Conservation (phyloP, 306 rosid species). For the Aeschynomene evenia region DNA sequence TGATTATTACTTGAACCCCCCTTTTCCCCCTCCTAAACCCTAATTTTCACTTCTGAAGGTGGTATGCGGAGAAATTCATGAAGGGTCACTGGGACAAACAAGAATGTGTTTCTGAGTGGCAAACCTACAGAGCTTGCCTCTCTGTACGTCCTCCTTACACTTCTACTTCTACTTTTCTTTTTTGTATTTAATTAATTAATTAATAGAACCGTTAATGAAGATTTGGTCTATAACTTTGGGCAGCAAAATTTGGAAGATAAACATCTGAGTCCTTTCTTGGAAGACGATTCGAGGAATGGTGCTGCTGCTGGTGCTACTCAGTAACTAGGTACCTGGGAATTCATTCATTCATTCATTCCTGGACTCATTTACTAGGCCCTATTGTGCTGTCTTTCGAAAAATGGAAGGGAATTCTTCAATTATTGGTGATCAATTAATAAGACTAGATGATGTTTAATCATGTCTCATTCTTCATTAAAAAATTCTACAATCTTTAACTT, state of each 20-base stretch:
- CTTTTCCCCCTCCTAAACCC: slow-evolving; percentile 35
- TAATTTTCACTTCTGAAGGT: slow-evolving; percentile 39
- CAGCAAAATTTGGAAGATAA: slow-evolving; percentile 78
- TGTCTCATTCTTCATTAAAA: background rate
- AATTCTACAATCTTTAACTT: background rate
- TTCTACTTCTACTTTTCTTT: background rate
- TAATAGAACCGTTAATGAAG: background rate
- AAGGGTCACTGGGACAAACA: slow-evolving; percentile 73
- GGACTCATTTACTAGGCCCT: background rate
- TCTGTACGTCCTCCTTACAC: slow-evolving; percentile 41
- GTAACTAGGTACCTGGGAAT: slow-evolving; percentile 20
- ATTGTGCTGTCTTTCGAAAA: background rate
- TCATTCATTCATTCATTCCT: too few species aligned
- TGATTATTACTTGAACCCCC: background rate
- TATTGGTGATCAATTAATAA: background rate
- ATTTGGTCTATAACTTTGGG: background rate
- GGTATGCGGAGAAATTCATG: slow-evolving; percentile 77
- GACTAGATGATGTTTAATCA: too few species aligned
- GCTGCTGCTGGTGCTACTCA: slow-evolving; percentile 31
- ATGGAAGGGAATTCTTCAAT: background rate
- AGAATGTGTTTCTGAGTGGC: slow-evolving; percentile 78
- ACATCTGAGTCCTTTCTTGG: slow-evolving; percentile 66
- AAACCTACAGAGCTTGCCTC: slow-evolving; percentile 79
- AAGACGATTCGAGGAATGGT: slow-evolving; percentile 29
- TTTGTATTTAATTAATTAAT: background rate